Base-by-base conservation (phyloP, 441 rosid genomes). In the Manihot esculenta region DNA sequence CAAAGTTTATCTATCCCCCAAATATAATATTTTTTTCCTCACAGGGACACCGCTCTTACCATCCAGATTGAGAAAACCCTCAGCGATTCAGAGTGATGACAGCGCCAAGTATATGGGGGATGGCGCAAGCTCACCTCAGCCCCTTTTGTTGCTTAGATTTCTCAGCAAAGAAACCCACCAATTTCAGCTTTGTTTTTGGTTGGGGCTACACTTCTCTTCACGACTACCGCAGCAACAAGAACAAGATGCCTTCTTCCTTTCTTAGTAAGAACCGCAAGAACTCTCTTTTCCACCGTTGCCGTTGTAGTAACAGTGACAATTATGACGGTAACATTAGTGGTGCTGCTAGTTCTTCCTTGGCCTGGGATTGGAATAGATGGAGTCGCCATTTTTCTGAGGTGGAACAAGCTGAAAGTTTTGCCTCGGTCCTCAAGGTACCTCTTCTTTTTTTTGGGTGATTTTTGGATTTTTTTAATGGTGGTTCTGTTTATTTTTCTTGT, bases 341-440 rank as follows among this genome's bases (percentile, higher is more conserved):
- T 21, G 10, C 62, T 58, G 44, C 72, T 13, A 70, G 71, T 66
- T 81, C 92, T 13, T 82, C 79, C 56, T 79, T 81, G 65, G 86
- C 83, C 42, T 94, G 97, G 97, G 97, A 90, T 80, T 94, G 97
- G 99, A 81, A 74, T 84, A 81, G 93, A 45, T 94, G 99, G 99
- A 86, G 69, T 64, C 95, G 90, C 51, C 93, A 92, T 76, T 92
- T 94, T 82, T 75, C 88, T 51, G 96, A 89, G 74, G 74, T 89
- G 69, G 97, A 92, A 50, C 88, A 92, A 72, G 81, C 89, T 72
- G 97, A 94, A 80, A 84, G 83, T 78, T 80, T 76, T 27, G 86
- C 91, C 56, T 92, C 99, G 69, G 89, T 84, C 53, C 93, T 90
- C 76, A 90, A 88, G 94, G 97, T 88, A 27, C 62, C 33, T 20